Conservation (phyloP, 2,329 filamentous ascomycete genomes). For the Esteya vermicola region DNA sequence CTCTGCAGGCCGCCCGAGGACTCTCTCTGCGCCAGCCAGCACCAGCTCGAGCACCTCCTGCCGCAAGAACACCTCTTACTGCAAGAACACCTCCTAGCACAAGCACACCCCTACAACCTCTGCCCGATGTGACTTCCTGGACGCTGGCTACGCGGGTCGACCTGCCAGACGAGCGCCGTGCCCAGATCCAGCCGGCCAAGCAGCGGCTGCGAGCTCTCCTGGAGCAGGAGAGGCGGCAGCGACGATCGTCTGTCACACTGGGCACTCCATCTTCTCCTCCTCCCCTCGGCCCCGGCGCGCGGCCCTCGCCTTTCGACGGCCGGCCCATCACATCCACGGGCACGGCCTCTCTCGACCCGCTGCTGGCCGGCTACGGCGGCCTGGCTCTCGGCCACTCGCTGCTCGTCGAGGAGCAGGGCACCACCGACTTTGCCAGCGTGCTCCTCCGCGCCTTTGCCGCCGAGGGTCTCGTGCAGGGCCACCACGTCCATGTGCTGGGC, state of each 20-base stretch:
- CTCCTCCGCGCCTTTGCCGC: slow-evolving; percentile 81
- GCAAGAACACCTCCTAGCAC: no score
- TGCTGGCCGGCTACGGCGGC: slow-evolving; percentile 77
- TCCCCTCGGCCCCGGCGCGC: slow-evolving; percentile 38
- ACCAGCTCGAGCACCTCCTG: slow-evolving; percentile 11
- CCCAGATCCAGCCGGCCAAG: slow-evolving; percentile 6
- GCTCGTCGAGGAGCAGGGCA: slow-evolving; percentile 75
- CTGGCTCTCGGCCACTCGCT: slow-evolving; percentile 69
- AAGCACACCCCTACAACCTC: no score
- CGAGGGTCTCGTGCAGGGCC: slow-evolving; percentile 83
- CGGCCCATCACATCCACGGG: slow-evolving; percentile 84
- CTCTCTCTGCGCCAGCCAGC: slow-evolving; percentile 12
- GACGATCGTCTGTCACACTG: neutral
- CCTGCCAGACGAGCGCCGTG: slow-evolving; percentile 1
- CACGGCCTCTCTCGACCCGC: slow-evolving; percentile 67
- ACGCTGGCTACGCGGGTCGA: slow-evolving; percentile 1
- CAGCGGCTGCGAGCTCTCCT: slow-evolving; percentile 2
- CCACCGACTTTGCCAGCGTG: slow-evolving; percentile 82
- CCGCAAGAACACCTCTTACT: no score
- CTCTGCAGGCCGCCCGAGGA: neutral
- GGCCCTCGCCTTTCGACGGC: slow-evolving; percentile 81
- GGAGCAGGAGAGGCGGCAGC: slow-evolving; percentile 3
- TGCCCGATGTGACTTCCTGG: slow-evolving; percentile 2
- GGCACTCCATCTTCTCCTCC: no score
- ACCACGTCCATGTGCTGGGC: slow-evolving; percentile 75